Conservation (phyloP, 2,329 filamentous ascomycete species). For the Fusarium brachygibbosum region DNA sequence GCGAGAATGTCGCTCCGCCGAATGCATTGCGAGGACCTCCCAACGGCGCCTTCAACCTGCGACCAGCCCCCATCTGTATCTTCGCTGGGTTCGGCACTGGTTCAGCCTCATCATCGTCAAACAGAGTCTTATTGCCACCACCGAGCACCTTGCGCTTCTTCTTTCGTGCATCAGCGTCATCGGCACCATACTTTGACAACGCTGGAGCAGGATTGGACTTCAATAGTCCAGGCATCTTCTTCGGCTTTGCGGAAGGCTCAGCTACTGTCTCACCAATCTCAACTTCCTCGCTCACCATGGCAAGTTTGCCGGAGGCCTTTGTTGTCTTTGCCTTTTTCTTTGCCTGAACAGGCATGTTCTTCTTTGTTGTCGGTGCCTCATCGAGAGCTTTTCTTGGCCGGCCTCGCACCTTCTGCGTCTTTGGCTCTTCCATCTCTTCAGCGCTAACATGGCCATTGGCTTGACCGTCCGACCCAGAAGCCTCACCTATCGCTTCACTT, state of each 20-base stretch:
- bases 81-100: slow-evolving; percentile 53
- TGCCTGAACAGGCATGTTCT: slow-evolving; percentile 58
- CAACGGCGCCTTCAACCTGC: slow-evolving; percentile 55
- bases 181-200: slow-evolving; percentile 22
- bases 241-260: slow-evolving; percentile 19
- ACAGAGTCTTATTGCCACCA: slow-evolving; percentile 73
- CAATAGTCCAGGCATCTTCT: slow-evolving; percentile 22
- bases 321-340: slow-evolving; percentile 53
- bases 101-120: slow-evolving; percentile 75
- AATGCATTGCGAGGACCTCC: slow-evolving; percentile 63
- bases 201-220: slow-evolving; percentile 31
- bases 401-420: slow-evolving; percentile 58
- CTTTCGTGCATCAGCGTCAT: slow-evolving; percentile 63
- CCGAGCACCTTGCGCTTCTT: slow-evolving; percentile 82
- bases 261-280: slow-evolving; percentile 52
- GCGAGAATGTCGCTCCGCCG: slow-evolving; percentile 72
- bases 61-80: slow-evolving; percentile 47
- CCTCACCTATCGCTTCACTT: slow-evolving; percentile 28
- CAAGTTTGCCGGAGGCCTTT: slow-evolving; percentile 48
- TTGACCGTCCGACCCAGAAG: slow-evolving; percentile 19
- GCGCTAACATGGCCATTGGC: slow-evolving; percentile 11
- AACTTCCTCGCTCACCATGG: slow-evolving; percentile 58
- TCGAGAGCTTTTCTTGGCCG: slow-evolving; percentile 60
- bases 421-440: slow-evolving; percentile 32
- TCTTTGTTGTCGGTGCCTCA: slow-evolving; percentile 62